Conservation (phyloP, 805 yeast species). For the Saturnispora saitoi region DNA sequence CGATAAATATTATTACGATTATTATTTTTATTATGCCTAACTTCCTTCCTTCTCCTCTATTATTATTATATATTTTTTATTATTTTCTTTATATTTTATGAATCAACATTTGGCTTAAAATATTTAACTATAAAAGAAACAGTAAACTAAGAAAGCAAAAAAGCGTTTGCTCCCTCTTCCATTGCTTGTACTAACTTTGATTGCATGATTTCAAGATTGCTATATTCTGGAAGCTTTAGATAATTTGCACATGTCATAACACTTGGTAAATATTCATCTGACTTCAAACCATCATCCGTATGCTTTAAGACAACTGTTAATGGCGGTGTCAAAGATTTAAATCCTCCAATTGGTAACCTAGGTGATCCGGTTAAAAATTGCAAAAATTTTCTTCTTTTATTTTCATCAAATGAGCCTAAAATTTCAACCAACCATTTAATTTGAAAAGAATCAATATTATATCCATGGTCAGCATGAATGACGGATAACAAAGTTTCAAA, state of each 20-base stretch:
- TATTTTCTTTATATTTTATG: too few species aligned
- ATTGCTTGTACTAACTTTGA: slow-evolving; percentile 60
- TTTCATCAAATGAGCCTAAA: slow-evolving; percentile 42
- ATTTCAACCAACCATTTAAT: slow-evolving; percentile 55
- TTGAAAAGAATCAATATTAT: slow-evolving; percentile 55
- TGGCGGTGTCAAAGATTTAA: slow-evolving; percentile 69
- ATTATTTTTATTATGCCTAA: background rate
- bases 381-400: slow-evolving; percentile 62
- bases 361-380: slow-evolving; percentile 94
- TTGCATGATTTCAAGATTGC: slow-evolving; percentile 51
- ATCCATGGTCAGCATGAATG: slow-evolving; percentile 87
- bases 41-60: too few species aligned
- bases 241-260: slow-evolving; percentile 98
- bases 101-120: background rate
- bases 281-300: slow-evolving; percentile 56
- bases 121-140: background rate
- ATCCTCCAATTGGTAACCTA: slow-evolving; percentile 88
- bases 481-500: slow-evolving; percentile 47
- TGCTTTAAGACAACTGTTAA: slow-evolving; percentile 81
- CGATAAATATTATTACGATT: background rate
- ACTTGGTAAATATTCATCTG: slow-evolving; percentile 85
- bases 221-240: slow-evolving; percentile 78
- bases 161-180: slow-evolving; percentile 82
- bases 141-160: slow-evolving; percentile 52
- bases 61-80: too few species aligned